Percentiles rank a stretch among this genome's conserved stretches.
phyloP scores from a whole-genome alignment of 495 filamentous ascomycete species.

The Penicillium chermesinum region DNA sequence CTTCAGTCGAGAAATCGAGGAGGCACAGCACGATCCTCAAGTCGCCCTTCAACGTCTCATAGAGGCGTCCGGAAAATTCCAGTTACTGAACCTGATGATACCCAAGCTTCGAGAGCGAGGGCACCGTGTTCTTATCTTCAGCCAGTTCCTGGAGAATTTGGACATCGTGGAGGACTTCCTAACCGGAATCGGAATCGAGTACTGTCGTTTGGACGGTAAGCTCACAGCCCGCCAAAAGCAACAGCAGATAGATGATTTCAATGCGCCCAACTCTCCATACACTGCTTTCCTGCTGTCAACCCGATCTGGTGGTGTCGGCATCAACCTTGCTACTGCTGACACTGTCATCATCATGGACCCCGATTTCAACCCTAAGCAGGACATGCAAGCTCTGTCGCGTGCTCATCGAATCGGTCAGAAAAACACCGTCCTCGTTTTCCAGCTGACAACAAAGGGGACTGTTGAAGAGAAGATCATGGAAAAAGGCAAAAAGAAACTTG shows the following conservation, averaged over 20 bases:
- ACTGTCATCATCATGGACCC: slow-evolving; percentile 98
- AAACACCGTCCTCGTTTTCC: slow-evolving; percentile 92
- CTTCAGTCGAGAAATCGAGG: slow-evolving; percentile 85
- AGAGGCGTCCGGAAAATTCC: slow-evolving; percentile 86
- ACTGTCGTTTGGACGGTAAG: slow-evolving; percentile 80
- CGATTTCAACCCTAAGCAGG: slow-evolving; percentile 97
- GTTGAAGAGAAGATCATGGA: slow-evolving; percentile 96
- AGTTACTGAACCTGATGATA: slow-evolving; percentile 80
- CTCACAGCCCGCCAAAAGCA: slow-evolving; percentile 81
- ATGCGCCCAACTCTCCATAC: slow-evolving; percentile 71
- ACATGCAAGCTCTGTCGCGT: slow-evolving; percentile 90
- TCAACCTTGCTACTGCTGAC: slow-evolving; percentile 95
- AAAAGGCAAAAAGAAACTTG: slow-evolving; percentile 92
- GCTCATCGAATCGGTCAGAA: slow-evolving; percentile 95
- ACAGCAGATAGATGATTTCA: slow-evolving; percentile 88
- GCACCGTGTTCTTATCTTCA: slow-evolving; percentile 91
- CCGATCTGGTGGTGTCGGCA: slow-evolving; percentile 90
- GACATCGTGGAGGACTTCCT: slow-evolving; percentile 92
- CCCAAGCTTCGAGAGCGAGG: slow-evolving; percentile 85
- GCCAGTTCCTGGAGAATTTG: slow-evolving; percentile 86
- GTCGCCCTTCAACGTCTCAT: slow-evolving; percentile 72
- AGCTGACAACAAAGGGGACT: slow-evolving; percentile 81
- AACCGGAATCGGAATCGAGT: slow-evolving; percentile 58
- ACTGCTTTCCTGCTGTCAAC: slow-evolving; percentile 93
- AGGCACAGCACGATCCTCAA: slow-evolving; percentile 50